Evolutionary conservation across 768 basidiomycete species (phyloP).

Genomic region (Pulveroboletus sp.): DNA sequence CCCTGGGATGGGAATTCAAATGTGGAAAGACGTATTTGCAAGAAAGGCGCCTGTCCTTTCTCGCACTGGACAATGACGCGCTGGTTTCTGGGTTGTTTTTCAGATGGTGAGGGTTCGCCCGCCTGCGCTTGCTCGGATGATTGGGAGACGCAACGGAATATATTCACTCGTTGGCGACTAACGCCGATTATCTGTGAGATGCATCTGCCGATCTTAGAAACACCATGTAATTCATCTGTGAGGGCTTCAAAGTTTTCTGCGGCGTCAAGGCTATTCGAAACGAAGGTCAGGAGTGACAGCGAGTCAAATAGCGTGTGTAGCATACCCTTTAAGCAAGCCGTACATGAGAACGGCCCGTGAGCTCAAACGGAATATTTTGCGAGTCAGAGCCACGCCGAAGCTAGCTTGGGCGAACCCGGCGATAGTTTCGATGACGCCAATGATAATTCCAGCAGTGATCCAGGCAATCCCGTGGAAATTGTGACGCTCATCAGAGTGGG

Average conservation of each 20-base stretch:
- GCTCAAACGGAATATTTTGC: conserved; percentile 55
- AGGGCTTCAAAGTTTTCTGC: conserved; percentile 51
- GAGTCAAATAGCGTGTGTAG: neutral
- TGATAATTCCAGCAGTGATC: conserved; percentile 55
- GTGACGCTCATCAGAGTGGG: conserved; percentile 40
- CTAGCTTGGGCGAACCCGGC: conserved; percentile 54
- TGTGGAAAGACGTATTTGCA: conserved; percentile 53
- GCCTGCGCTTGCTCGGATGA: conserved; percentile 20
- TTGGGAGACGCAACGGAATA: conserved; percentile 52
- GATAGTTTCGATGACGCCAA: conserved; percentile 62
- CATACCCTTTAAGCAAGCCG: conserved; percentile 67
- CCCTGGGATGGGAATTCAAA: conserved; percentile 38
- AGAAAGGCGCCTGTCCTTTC: conserved; percentile 41
- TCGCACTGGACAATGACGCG: conserved; percentile 49
- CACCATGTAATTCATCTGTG: conserved; percentile 33
- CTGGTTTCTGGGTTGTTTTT: conserved; percentile 21
- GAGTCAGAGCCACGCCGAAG: conserved; percentile 49
- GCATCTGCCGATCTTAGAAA: conserved; percentile 20
- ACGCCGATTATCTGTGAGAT: conserved; percentile 47
- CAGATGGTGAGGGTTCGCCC: neutral
- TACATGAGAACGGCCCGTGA: conserved; percentile 52
- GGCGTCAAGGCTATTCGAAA: conserved; percentile 42
- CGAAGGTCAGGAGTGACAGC: neutral
- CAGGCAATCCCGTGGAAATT: conserved; percentile 60
- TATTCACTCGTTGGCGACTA: conserved; percentile 45